Conservation (phyloP, 805 yeast species). For the Starmerella tilneyi region DNA sequence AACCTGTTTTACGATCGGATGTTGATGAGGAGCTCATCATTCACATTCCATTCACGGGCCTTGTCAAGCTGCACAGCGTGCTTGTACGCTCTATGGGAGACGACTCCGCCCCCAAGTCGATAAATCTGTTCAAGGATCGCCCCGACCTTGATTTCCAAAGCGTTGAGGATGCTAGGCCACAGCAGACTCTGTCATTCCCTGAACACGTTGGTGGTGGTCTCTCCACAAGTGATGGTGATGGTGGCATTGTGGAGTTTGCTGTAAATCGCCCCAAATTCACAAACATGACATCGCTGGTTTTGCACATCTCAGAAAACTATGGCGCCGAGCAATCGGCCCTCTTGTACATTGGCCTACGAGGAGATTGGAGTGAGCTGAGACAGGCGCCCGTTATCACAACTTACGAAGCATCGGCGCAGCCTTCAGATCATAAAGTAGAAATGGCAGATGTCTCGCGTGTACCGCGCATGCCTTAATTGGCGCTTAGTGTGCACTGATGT, state of each 20-base stretch:
- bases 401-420: constrained; percentile 89
- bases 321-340: constrained; percentile 47
- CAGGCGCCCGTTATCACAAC: constrained; percentile 65
- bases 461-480: background rate
- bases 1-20: constrained; percentile 50
- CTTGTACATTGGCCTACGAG: constrained; percentile 69
- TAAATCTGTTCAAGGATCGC: constrained; percentile 65
- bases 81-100: constrained; percentile 56
- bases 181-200: constrained; percentile 53
- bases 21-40: constrained; percentile 72
- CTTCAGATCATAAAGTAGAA: constrained; percentile 63
- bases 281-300: constrained; percentile 53
- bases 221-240: constrained; percentile 29
- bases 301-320: constrained; percentile 61
- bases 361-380: constrained; percentile 38
- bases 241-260: constrained; percentile 66
- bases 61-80: constrained; percentile 63
- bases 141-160: constrained; percentile 63
- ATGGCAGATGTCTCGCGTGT: background rate
- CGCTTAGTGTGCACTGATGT: no score
- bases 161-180: constrained; percentile 40
- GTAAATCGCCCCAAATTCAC: constrained; percentile 67
- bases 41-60: constrained; percentile 68
- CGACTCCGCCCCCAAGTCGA: constrained; percentile 54
- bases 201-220: constrained; percentile 36